These are phyloP conservation scores for Dryadomyces quercus-mongolicae DNA, from an alignment of 2,329 filamentous ascomycete species.

Conservation along the genomic window DNA sequence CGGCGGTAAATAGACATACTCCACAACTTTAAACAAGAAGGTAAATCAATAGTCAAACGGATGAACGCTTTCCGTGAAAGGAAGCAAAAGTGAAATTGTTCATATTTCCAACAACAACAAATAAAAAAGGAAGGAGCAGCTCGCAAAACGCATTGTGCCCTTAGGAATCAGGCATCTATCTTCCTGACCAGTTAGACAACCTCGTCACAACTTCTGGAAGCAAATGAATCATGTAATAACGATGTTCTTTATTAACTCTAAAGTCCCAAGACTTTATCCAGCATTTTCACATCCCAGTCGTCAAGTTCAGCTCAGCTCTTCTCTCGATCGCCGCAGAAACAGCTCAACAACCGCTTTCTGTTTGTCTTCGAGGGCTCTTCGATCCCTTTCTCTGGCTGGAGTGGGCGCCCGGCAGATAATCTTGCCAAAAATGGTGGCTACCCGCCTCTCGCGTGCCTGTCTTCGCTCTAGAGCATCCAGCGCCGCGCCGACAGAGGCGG, in stretches of 20 bases:
- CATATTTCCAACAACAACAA: background rate
- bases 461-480: conserved; percentile 36
- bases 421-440: conserved; percentile 53
- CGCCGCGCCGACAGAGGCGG: conserved; percentile 2
- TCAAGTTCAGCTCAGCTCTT: conserved; percentile 5
- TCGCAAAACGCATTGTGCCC: no score
- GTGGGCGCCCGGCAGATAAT: conserved; percentile 43
- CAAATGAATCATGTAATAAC: no score
- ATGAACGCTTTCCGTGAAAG: background rate
- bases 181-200: no score
- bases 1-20: conserved; percentile 9
- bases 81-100: background rate
- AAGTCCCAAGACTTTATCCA: background rate
- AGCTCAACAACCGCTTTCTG: conserved; percentile 57
- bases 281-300: background rate
- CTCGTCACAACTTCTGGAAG: no score
- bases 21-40: background rate
- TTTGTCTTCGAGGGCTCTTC: conserved; percentile 46
- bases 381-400: conserved; percentile 37
- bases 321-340: conserved; percentile 36
- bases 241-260: no score
- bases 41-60: background rate
- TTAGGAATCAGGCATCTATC: no score
- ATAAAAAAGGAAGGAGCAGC: background rate
- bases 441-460: conserved; percentile 45